Conservation (phyloP, 1,284 basidiomycete species). For the Retiboletus flavoniger region DNA sequence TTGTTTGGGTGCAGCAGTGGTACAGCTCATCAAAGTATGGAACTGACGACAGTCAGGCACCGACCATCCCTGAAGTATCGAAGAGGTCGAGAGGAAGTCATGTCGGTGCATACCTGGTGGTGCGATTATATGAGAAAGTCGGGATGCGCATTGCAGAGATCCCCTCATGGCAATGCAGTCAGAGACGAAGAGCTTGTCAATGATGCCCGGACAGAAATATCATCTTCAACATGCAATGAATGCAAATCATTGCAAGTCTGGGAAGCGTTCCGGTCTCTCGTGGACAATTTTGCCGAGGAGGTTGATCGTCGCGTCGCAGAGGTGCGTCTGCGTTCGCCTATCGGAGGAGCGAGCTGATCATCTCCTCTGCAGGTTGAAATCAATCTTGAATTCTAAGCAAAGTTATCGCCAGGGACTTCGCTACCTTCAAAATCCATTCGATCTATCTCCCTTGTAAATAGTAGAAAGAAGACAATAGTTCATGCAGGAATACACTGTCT, state of each 20-base stretch:
- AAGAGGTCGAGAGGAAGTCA: background rate
- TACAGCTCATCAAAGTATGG: background rate
- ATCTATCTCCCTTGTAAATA: slow-evolving; percentile 16
- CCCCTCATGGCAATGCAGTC: slow-evolving; percentile 1
- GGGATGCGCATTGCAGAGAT: background rate
- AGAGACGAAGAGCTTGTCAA: slow-evolving; percentile 6
- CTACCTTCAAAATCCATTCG: background rate
- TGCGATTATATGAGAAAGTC: slow-evolving; percentile 16
- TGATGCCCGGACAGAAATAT: background rate
- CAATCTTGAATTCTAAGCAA: slow-evolving; percentile 6
- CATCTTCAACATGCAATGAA: slow-evolving; percentile 1
- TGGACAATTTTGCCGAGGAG: slow-evolving; percentile 8
- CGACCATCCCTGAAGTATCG: slow-evolving; percentile 8
- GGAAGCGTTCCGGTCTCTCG: slow-evolving; percentile 10
- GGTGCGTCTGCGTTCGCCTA: slow-evolving; percentile 1
- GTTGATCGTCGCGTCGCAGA: slow-evolving; percentile 9
- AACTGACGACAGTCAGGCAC: background rate
- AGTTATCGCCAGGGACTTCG: background rate
- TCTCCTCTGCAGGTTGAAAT: slow-evolving; percentile 4
- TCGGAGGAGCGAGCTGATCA: background rate
- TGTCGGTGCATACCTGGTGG: slow-evolving; percentile 17
- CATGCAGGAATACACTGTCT: slow-evolving; percentile 10
- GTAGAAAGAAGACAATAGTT: slow-evolving; percentile 2
- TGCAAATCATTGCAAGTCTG: background rate
- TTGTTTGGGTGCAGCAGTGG: background rate